Evolutionary conservation across 2,329 filamentous ascomycete genomes (phyloP), one percentile per base, ranked within the genome.

Genomic region (Septoria linicola): DNA sequence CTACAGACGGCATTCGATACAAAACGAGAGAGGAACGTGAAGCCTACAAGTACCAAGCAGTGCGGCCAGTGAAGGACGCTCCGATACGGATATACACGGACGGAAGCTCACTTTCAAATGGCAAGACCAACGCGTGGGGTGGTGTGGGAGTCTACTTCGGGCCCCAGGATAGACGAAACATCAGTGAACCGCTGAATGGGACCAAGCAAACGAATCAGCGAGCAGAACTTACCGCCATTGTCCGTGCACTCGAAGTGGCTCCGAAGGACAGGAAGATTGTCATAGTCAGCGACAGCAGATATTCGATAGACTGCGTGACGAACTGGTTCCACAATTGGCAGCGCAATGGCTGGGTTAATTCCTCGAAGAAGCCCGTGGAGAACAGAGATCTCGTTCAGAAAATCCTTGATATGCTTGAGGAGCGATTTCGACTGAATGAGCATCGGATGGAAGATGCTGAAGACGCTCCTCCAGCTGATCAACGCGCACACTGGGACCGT

Each of bases 171-270:
- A 57, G 51, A 34, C 64, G 66, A 30, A 87, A 87, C 63, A 72
- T 95, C 19, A 88, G 88, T 10, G 90, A 95, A 70, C 82, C 84
- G 3, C 80, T 96, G 2, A 72, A 77, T 44, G 89, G 89, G 43
- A 75, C 79, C 13, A 76, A 78, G 8, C 93, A 97, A 71, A 97
- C 93, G 1, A 99, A 99, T 68, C 89, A 97, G 69, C 87, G 93
- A 2, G 93, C 92, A n/a, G 93, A 99, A 73, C 76, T 99, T 52
- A 91, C 88, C 19, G 93, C 90, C 6, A 86, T 97, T 57, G 76
- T 88, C 23, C 86, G 91, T 51, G 91, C 91, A 0, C 77, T 97
- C 17, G 83, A 96, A 64, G 80, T 85, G 39, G 83, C 85, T 1
- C 84, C 88, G 0, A 72, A 80, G 13, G 77, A 84, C 51, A 79